These are phyloP conservation scores for Xylaria flabelliformis DNA, from an alignment of 495 filamentous ascomycete species.

Conservation along the genomic window DNA sequence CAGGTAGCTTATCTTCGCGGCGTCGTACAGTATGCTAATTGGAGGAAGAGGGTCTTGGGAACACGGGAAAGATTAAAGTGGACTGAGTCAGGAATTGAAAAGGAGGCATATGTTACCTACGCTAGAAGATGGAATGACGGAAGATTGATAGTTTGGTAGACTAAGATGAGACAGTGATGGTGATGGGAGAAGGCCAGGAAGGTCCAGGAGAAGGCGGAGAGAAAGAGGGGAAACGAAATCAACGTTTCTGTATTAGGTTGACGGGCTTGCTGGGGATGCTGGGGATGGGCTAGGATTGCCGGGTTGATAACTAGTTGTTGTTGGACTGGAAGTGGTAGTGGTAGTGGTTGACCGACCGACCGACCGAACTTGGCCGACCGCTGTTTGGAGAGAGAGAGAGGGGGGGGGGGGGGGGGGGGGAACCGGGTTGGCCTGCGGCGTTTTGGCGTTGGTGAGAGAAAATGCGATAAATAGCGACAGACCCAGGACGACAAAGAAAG, in stretches of 20 bases:
- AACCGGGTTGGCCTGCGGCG: not conserved
- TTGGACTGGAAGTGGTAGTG: not conserved
- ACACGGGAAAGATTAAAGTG: slow-evolving; percentile 12
- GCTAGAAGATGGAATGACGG: slow-evolving; percentile 19
- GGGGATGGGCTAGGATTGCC: not conserved
- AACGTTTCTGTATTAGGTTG: slow-evolving; percentile 16
- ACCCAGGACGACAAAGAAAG: not conserved
- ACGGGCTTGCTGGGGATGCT: not conserved
- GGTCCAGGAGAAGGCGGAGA: slow-evolving; percentile 6
- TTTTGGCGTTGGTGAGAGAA: not conserved
- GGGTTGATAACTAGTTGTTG: slow-evolving; percentile 9
- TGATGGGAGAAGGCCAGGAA: slow-evolving; percentile 6
- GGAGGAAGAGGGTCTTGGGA: not conserved
- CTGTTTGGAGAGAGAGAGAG: slow-evolving; percentile 1
- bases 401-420: not conserved
- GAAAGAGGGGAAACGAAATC: slow-evolving; percentile 21
- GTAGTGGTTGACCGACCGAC: slow-evolving; percentile 17
- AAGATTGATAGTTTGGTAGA: slow-evolving; percentile 15
- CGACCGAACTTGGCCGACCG: slow-evolving; percentile 11
- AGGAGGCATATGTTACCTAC: slow-evolving; percentile 25
- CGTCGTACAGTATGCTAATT: slow-evolving; percentile 12
- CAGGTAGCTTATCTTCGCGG: slow-evolving; percentile 7
- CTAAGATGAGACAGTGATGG: not conserved
- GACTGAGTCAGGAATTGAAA: slow-evolving; percentile 21
- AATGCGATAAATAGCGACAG: not conserved